A percentile compares a stretch with the other conserved stretches of the same genome.
phyloP scores from a whole-genome alignment of 2,329 filamentous ascomycete species.

The Aspergillus pseudoglaucus region DNA sequence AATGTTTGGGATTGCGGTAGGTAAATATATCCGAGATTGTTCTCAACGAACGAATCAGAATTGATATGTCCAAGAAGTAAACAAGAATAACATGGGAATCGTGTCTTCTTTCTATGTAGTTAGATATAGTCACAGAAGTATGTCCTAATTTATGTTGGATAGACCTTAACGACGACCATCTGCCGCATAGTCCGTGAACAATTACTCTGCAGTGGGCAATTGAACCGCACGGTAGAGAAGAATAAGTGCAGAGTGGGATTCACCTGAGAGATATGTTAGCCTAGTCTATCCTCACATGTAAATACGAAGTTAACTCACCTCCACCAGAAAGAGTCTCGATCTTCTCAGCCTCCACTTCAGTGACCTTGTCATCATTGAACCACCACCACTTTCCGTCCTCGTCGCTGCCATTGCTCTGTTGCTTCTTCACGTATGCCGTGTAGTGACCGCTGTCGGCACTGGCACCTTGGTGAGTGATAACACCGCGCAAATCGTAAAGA shows the following conservation, averaged over 20 bases:
- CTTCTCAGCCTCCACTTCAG: conserved; percentile 84
- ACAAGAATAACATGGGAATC: background rate
- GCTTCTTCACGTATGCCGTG: conserved; percentile 96
- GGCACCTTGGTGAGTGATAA: conserved; percentile 93
- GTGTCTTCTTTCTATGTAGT: background rate
- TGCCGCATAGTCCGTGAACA: background rate
- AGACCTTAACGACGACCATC: background rate
- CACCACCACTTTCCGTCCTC: conserved; percentile 99
- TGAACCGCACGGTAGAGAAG: conserved; percentile 47
- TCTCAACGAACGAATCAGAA: background rate
- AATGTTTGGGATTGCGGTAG: background rate
- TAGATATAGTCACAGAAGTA: no score
- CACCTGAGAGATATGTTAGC: conserved; percentile 29
- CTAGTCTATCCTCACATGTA: background rate
- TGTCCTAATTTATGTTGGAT: no score
- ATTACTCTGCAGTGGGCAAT: conserved; percentile 37
- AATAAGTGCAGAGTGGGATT: conserved; percentile 47
- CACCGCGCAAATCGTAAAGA: conserved; percentile 86
- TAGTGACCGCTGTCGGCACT: conserved; percentile 98
- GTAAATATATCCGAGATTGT: background rate
- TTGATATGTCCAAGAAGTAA: background rate
- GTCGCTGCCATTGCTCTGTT: conserved; percentile 65
- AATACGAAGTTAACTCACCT: conserved; percentile 46
- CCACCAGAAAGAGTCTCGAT: conserved; percentile 86
- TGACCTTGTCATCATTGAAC: conserved; percentile 98